A percentile compares a stretch with the other conserved stretches of the same genome.
These are phyloP conservation scores for Mortierella sp. DNA, from an alignment of 371 early-diverging fungal species.

Conservation along the genomic window DNA sequence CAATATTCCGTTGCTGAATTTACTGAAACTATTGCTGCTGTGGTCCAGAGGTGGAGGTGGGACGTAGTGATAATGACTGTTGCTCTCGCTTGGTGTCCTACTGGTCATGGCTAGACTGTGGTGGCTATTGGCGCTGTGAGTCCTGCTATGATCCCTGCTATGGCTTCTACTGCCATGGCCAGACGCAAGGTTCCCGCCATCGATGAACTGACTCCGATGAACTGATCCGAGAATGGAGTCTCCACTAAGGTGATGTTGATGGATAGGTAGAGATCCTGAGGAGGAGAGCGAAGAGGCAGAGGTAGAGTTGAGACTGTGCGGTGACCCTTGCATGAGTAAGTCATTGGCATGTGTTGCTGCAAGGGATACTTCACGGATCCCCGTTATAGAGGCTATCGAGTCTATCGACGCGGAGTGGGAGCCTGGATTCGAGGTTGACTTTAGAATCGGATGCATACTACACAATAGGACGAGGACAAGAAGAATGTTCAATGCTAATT, in stretches of 20 bases:
- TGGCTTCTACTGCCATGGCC: slow-evolving; percentile 12
- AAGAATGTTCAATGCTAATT: neutral
- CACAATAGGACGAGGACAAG: neutral
- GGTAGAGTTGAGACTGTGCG: slow-evolving; percentile 48
- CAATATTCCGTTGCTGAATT: neutral
- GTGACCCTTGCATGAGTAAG: slow-evolving; percentile 34
- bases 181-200: slow-evolving; percentile 1
- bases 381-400: slow-evolving; percentile 31
- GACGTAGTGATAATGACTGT: slow-evolving; percentile 17
- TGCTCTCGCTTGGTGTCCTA: slow-evolving; percentile 40
- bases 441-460: slow-evolving; percentile 30
- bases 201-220: slow-evolving; percentile 26
- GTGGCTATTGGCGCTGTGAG: slow-evolving; percentile 35
- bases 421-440: slow-evolving; percentile 28
- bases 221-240: slow-evolving; percentile 23
- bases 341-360: slow-evolving; percentile 23
- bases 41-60: slow-evolving; percentile 15
- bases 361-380: slow-evolving; percentile 26
- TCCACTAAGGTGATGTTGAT: slow-evolving; percentile 32
- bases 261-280: slow-evolving; percentile 42
- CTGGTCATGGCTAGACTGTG: slow-evolving; percentile 38
- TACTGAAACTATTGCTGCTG: neutral
- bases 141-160: slow-evolving; percentile 31
- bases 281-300: slow-evolving; percentile 45
- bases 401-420: slow-evolving; percentile 38